phyloP scores from a whole-genome alignment of 768 basidiomycete species.

The Lactarius akahatsu region DNA sequence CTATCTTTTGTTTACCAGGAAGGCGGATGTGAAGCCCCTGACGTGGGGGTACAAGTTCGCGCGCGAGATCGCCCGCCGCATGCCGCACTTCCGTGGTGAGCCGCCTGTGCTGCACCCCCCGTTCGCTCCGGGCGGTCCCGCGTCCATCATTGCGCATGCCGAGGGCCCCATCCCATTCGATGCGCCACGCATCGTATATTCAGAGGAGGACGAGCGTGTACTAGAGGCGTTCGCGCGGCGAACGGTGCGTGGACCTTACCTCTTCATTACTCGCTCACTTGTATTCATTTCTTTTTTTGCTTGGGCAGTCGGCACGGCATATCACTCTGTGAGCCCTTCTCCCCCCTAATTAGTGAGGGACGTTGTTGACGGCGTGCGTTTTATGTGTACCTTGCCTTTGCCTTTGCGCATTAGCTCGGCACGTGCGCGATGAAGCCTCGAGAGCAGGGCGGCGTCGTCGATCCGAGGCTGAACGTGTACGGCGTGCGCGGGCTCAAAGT shows the following conservation, averaged over 20 bases:
- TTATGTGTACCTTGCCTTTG: background rate
- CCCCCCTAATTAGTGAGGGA: background rate
- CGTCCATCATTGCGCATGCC: slow-evolving; percentile 25
- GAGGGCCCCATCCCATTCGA: slow-evolving; percentile 32
- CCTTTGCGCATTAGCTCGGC: slow-evolving; percentile 45
- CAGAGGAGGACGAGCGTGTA: slow-evolving; percentile 38
- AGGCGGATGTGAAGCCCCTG: slow-evolving; percentile 42
- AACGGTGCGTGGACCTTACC: slow-evolving; percentile 4
- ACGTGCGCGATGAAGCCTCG: slow-evolving; percentile 69
- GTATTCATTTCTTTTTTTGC: background rate
- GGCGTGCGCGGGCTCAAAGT: slow-evolving; percentile 58
- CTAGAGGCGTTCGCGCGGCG: slow-evolving; percentile 35
- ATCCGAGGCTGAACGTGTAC: slow-evolving; percentile 61
- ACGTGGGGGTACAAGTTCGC: slow-evolving; percentile 54
- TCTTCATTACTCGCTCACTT: background rate
- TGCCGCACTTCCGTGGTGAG: slow-evolving; percentile 44
- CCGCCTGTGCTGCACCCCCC: slow-evolving; percentile 32
- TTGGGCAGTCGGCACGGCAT: slow-evolving; percentile 5
- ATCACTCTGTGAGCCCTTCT: slow-evolving; percentile 21
- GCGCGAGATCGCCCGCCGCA: slow-evolving; percentile 56
- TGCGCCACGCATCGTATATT: slow-evolving; percentile 37
- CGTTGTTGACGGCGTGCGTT: background rate
- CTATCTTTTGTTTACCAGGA: slow-evolving; percentile 23
- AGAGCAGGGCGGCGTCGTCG: slow-evolving; percentile 58
- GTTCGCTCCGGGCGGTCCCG: slow-evolving; percentile 36